Evolutionary conservation across 371 early-diverging fungal species (phyloP), one percentile per base, ranked within the genome.

Genomic region (Circinella minor): DNA sequence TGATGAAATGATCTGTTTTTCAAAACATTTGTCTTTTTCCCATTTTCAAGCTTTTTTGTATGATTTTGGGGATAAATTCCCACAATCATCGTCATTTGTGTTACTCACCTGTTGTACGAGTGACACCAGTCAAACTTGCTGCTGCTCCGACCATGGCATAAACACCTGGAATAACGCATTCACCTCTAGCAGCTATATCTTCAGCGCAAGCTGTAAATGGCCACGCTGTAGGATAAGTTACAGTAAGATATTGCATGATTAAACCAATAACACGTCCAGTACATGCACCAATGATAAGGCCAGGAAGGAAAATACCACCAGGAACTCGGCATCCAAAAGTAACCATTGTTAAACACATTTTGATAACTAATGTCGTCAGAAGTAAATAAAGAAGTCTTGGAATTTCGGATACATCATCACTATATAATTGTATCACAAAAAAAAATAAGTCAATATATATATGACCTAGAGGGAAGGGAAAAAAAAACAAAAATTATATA

Each of bases 81-180:
- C 36, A 15, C 17, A 43, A 65, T 17, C 10, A 7, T 15, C 61
- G 43, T 46, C 43, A 57, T 55, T 57, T 43, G 43, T 43, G 11
- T 6, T 36, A 18, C 57, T 72, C 81, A 85, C 85, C 80, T 10
- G 98, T 97, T 79, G 96, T 96, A 68, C 97, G 89, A 0, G 99
- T 96, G 4, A 95, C 92, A 10, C 99, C 98, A 4, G 94, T 92
- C 69, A 98, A 80, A 38, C 92, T 87, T 4, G 97, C 96, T 4
- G 96, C 96, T 1, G 97, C 97, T 9, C 98, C 99, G 4, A 98
- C 94, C 81, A 98, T 88, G 0, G 99, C 96, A 77, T 98, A 98
- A 13, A 95, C 91, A 36, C 98, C 99, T 0, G 97, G 96, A 14
- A 92, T 94, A 13, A 98, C 88, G 76, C 98, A 97, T 59, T 79